These are phyloP conservation scores for Dendrobium officinale DNA, from an alignment of 106 monocot species.

Conservation along the genomic window DNA sequence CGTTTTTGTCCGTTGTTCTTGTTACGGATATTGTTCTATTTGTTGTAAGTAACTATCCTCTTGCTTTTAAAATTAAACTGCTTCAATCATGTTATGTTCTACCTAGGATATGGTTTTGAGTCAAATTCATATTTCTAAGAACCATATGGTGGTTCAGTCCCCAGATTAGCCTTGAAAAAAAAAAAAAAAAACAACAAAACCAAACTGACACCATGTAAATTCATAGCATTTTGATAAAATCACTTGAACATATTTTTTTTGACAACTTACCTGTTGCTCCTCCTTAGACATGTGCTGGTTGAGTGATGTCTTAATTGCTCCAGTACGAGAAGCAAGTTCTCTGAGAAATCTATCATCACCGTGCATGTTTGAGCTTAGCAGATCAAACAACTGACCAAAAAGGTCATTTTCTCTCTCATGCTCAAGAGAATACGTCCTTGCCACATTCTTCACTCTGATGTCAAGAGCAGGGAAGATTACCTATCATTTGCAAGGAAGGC, in stretches of 20 bases:
- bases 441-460: conserved; percentile 92
- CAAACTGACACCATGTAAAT: no score
- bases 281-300: conserved; percentile 96
- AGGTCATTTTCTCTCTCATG: conserved; percentile 88
- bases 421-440: conserved; percentile 84
- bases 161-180: no score
- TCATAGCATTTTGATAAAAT: no score
- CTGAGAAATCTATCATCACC: conserved; percentile 51
- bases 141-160: no score
- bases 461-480: conserved; percentile 98
- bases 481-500: conserved; percentile 23
- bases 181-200: no score
- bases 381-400: conserved; percentile 59
- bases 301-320: conserved; percentile 83
- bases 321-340: conserved; percentile 84
- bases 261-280: conserved; percentile 74
- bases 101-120: no score
- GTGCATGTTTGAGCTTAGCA: conserved; percentile 49
- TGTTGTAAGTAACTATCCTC: no score
- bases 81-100: no score
- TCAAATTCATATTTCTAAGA: no score
- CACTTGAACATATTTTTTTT: background rate
- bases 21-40: no score
- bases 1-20: no score
- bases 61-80: no score